Percentiles rank a stretch among this genome's conserved stretches.
phyloP scores from a whole-genome alignment of 805 yeast species.

The Myxozyma sirexii region DNA sequence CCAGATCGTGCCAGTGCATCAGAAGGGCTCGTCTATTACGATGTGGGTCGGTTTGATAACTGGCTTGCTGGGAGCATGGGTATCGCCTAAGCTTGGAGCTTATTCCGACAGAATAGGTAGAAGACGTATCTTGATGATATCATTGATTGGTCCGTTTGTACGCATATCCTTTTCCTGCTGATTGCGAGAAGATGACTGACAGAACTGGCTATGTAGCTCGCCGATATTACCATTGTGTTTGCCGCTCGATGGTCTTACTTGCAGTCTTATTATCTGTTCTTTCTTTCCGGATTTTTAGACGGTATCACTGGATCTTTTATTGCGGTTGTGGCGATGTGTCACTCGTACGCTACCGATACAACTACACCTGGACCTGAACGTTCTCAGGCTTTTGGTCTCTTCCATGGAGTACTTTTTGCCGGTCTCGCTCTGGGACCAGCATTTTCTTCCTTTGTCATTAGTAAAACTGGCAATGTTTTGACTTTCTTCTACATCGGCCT shows the following conservation, averaged over 20 bases:
- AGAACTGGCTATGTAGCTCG: slow-evolving; percentile 1
- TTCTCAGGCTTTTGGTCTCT: slow-evolving; percentile 25
- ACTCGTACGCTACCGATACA: slow-evolving; percentile 28
- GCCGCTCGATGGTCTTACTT: slow-evolving; percentile 19
- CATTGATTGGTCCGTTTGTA: slow-evolving; percentile 23
- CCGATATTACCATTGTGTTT: slow-evolving; percentile 14
- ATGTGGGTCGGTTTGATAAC: slow-evolving; percentile 29
- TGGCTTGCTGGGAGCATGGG: slow-evolving; percentile 23
- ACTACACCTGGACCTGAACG: slow-evolving; percentile 23
- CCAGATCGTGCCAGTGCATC: slow-evolving; percentile 23
- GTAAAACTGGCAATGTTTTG: slow-evolving; percentile 17
- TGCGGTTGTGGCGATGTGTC: slow-evolving; percentile 27
- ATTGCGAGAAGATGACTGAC: background rate
- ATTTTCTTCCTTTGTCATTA: slow-evolving; percentile 15
- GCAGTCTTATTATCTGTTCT: slow-evolving; percentile 24
- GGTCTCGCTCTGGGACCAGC: slow-evolving; percentile 31
- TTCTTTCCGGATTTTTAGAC: slow-evolving; percentile 18
- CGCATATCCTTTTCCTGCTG: background rate
- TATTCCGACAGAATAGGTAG: slow-evolving; percentile 25
- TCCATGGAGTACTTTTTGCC: slow-evolving; percentile 23
- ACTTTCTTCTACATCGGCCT: slow-evolving; percentile 25
- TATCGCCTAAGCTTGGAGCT: slow-evolving; percentile 16
- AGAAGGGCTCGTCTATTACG: slow-evolving; percentile 20
- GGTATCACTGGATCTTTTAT: slow-evolving; percentile 25
- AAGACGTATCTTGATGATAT: slow-evolving; percentile 13